A percentile compares a stretch with the other conserved stretches of the same genome.
Evolutionary conservation across 2,329 filamentous ascomycete species (phyloP).

Genomic region (Intubia oerlemansii): DNA sequence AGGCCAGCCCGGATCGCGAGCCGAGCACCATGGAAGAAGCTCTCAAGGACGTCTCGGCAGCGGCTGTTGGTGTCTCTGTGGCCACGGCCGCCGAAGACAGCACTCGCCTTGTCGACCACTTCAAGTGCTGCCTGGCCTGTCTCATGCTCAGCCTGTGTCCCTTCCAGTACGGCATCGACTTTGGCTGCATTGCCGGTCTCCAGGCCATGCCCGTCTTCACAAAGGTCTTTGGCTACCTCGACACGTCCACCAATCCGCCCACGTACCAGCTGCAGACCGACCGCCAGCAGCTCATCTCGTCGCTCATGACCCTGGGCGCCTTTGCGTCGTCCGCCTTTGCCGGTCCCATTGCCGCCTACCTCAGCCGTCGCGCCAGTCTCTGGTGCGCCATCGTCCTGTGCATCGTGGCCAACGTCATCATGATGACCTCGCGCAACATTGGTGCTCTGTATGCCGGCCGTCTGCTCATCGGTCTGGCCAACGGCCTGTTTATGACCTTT

Average conservation of each 20-base stretch:
- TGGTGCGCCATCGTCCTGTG: conserved; percentile 27
- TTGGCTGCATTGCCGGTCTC: conserved; percentile 3
- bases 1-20: neutral
- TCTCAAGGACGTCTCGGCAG: no score
- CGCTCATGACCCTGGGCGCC: conserved; percentile 24
- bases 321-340: conserved; percentile 21
- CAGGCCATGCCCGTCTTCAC: conserved; percentile 23
- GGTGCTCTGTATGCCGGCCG: conserved; percentile 31
- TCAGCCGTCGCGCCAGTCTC: conserved; percentile 17
- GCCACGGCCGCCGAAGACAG: conserved; percentile 2
- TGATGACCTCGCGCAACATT: conserved; percentile 33
- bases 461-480: conserved; percentile 31
- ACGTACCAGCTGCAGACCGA: conserved; percentile 23
- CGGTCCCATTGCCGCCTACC: conserved; percentile 15
- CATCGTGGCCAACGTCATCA: conserved; percentile 28
- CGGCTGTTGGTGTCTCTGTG: no score
- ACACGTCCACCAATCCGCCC: conserved; percentile 14
- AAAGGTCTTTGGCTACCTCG: conserved; percentile 17
- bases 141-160: conserved; percentile 25
- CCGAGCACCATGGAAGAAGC: no score
- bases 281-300: conserved; percentile 25
- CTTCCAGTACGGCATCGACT: conserved; percentile 27
- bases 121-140: conserved; percentile 18
- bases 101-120: conserved; percentile 11
- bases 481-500: conserved; percentile 35